Evolutionary conservation across 1,139 yeast species (phyloP).

Genomic region (Nakaseomyces delphensis): DNA sequence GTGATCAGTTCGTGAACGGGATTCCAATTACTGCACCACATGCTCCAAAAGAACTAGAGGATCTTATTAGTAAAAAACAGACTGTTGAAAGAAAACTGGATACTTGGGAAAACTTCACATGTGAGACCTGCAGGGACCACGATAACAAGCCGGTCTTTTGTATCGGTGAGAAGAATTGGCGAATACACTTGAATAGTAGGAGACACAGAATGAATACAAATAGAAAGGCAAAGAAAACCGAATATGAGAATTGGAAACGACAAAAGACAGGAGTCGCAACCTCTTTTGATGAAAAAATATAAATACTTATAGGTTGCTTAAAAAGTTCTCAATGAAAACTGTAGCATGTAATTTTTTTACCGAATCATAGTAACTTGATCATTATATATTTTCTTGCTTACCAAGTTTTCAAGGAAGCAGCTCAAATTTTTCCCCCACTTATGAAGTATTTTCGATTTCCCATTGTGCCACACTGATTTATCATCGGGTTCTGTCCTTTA

Average conservation of each 20-base stretch:
- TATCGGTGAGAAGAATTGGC: constrained; percentile 69
- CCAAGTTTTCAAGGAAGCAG: too few species aligned
- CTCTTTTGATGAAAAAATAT: neutral
- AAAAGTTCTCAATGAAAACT: too few species aligned
- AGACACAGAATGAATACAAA: constrained; percentile 46
- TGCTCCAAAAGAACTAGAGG: constrained; percentile 40
- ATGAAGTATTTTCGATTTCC: too few species aligned
- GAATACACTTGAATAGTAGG: constrained; percentile 55
- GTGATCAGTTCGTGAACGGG: constrained; percentile 36
- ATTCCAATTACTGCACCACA: constrained; percentile 23
- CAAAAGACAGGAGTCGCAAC: neutral
- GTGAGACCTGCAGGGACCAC: constrained; percentile 57
- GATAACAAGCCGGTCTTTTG: constrained; percentile 50
- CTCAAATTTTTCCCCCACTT: too few species aligned
- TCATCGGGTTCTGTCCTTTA: too few species aligned
- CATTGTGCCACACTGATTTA: too few species aligned
- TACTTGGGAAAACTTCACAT: constrained; percentile 63
- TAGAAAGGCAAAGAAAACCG: constrained; percentile 37
- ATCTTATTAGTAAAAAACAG: constrained; percentile 29
- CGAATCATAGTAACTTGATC: too few species aligned
- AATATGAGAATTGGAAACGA: constrained; percentile 37
- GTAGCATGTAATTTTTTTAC: too few species aligned
- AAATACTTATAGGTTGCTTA: too few species aligned
- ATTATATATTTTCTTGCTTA: too few species aligned
- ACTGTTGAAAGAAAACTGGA: constrained; percentile 19